These are phyloP conservation scores for Starmerella stigmatis DNA, from an alignment of 805 yeast species.

Conservation along the genomic window DNA sequence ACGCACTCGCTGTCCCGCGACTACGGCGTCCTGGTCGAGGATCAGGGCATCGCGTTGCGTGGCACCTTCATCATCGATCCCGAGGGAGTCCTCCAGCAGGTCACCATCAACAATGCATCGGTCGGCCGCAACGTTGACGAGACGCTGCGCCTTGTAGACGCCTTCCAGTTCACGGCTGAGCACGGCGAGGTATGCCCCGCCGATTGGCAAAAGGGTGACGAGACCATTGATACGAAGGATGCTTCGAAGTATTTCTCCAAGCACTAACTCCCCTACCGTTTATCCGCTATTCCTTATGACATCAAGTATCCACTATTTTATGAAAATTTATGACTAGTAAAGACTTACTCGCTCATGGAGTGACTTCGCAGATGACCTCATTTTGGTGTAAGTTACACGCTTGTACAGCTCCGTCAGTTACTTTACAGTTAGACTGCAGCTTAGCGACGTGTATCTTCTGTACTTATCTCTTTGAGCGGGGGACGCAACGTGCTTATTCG, in stretches of 20 bases:
- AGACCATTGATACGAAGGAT: constrained; percentile 54
- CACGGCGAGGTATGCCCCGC: constrained; percentile 99
- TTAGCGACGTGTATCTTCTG: too few relatives aligned
- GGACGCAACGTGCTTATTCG: too few relatives aligned
- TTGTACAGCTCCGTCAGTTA: too few relatives aligned
- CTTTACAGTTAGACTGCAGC: too few relatives aligned
- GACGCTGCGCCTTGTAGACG: constrained; percentile 93
- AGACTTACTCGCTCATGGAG: too few relatives aligned
- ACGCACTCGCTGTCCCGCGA: constrained; percentile 90
- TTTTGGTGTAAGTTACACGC: too few relatives aligned
- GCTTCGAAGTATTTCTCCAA: constrained; percentile 24
- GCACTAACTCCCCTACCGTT: too few relatives aligned
- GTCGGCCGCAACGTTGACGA: constrained; percentile 99
- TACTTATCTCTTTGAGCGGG: too few relatives aligned
- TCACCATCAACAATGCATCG: constrained; percentile 96
- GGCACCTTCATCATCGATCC: constrained; percentile 98
- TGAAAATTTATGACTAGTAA: too few relatives aligned
- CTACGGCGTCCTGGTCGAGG: constrained; percentile 96
- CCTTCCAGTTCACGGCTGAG: constrained; percentile 98
- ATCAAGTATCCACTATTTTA: too few relatives aligned
- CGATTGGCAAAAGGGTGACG: constrained; percentile 95
- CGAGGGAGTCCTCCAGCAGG: constrained; percentile 86
- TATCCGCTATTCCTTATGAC: too few relatives aligned
- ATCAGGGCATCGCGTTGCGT: constrained; percentile 93
- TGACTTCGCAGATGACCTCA: too few relatives aligned